phyloP scores from a whole-genome alignment of 1,139 yeast genomes.

The Scheffersomyces insectosa region DNA sequence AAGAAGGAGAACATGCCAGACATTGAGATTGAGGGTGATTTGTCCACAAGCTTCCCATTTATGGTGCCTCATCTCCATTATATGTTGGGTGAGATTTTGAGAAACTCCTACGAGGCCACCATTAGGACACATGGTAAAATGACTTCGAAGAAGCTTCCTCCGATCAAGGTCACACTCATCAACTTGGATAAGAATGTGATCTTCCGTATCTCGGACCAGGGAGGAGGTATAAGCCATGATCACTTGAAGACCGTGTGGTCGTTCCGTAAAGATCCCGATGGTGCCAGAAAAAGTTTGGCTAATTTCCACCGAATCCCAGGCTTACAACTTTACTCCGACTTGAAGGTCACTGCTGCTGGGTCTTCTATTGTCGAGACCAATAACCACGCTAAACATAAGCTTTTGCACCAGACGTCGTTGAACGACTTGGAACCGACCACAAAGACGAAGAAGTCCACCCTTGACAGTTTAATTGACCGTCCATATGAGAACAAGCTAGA shows the following conservation, averaged over 20 bases:
- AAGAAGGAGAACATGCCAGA: conserved; percentile 67
- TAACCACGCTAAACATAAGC: conserved; percentile 12
- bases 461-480: conserved; percentile 57
- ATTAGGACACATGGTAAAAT: conserved; percentile 41
- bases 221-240: conserved; percentile 76
- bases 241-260: conserved; percentile 74
- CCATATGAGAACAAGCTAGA: conserved; percentile 78
- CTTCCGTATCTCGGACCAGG: conserved; percentile 83
- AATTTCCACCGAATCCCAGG: conserved; percentile 74
- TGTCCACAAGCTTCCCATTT: conserved; percentile 69
- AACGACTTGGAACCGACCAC: conserved; percentile 36
- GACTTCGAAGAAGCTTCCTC: conserved; percentile 50
- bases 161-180: conserved; percentile 70
- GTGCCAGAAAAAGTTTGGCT: conserved; percentile 56
- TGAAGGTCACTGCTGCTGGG: conserved; percentile 42
- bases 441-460: conserved; percentile 34
- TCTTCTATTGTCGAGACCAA: conserved; percentile 33
- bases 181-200: conserved; percentile 66
- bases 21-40: conserved; percentile 68
- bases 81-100: conserved; percentile 78
- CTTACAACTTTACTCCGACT: conserved; percentile 40
- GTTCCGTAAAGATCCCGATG: conserved; percentile 66
- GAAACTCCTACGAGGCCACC: conserved; percentile 84
- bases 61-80: conserved; percentile 85
- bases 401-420: conserved; percentile 34